Evolutionary conservation across 2,329 filamentous ascomycete genomes (phyloP).

Genomic region (Apiospora marii): DNA sequence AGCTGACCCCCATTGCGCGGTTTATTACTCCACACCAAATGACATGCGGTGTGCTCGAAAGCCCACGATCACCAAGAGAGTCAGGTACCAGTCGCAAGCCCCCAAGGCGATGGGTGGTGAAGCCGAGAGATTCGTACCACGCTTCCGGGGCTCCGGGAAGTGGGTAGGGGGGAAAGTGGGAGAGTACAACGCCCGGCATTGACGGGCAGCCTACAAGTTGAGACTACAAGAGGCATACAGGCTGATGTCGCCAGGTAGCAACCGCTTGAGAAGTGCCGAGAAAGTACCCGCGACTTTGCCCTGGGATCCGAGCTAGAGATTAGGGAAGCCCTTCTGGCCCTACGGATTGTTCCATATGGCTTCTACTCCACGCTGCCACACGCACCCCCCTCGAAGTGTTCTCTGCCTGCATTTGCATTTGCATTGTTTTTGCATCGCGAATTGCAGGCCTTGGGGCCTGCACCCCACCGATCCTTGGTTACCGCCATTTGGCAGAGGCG

Average conservation of each 20-base stretch:
- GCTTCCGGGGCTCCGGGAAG: conserved; percentile 21
- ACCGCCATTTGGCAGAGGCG: conserved; percentile 23
- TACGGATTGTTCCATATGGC: conserved; percentile 25
- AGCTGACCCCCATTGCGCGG: conserved; percentile 9
- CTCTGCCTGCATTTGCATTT: conserved; percentile 7
- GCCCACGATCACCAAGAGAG: background rate
- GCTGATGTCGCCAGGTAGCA: background rate
- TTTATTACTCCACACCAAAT: conserved; percentile 3
- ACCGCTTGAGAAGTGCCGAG: background rate
- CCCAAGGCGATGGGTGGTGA: background rate
- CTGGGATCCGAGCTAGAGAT: background rate
- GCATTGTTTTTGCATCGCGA: conserved; percentile 19
- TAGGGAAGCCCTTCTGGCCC: background rate
- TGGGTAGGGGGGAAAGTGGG: background rate
- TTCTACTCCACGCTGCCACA: conserved; percentile 23
- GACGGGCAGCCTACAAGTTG: background rate
- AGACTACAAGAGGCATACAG: background rate
- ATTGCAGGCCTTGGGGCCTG: conserved; percentile 3
- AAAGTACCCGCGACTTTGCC: conserved; percentile 1
- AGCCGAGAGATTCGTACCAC: conserved; percentile 17
- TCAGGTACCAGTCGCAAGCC: background rate
- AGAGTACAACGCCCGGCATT: conserved; percentile 3
- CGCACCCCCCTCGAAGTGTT: conserved; percentile 1
- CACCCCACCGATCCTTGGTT: conserved; percentile 22
- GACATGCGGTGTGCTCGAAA: background rate